Percentiles rank a stretch among this genome's conserved stretches.
These are phyloP conservation scores for Xylariaceae sp. DNA, from an alignment of 2,329 filamentous ascomycete genomes.

Conservation along the genomic window DNA sequence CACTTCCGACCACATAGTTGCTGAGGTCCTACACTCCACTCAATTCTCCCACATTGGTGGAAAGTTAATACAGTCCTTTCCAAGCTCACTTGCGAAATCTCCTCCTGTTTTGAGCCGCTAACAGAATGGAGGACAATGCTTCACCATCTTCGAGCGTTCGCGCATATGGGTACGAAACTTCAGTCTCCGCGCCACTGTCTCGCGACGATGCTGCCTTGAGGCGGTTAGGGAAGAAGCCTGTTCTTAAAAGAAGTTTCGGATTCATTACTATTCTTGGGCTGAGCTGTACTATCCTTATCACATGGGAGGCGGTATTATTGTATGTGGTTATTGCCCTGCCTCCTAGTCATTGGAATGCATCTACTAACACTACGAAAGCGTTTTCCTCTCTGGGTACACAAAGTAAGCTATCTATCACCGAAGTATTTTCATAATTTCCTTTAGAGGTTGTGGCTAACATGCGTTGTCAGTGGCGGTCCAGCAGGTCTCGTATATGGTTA, in stretches of 20 bases:
- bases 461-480: slow-evolving; percentile 16
- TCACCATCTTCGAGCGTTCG: neutral
- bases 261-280: slow-evolving; percentile 23
- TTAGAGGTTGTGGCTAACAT: slow-evolving; percentile 2
- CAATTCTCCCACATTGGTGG: neutral
- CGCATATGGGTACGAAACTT: neutral
- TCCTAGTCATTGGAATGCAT: neutral
- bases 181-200: neutral
- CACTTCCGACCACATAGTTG: neutral
- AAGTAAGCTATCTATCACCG: too few species aligned
- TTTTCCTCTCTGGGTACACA: neutral
- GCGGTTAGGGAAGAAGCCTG: slow-evolving; percentile 19
- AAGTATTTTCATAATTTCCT: neutral
- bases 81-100: neutral
- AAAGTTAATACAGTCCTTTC: too few species aligned
- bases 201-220: slow-evolving; percentile 14
- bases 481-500: slow-evolving; percentile 18
- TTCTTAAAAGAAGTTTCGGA: slow-evolving; percentile 21
- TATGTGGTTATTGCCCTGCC: slow-evolving; percentile 2
- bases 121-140: neutral
- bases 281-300: slow-evolving; percentile 18
- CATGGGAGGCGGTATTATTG: slow-evolving; percentile 22
- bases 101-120: too few species aligned
- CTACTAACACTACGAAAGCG: neutral
- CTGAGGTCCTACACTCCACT: neutral